Evolutionary conservation across 345 rosid genomes (phyloP).

Genomic region (Heritiera fomes): DNA sequence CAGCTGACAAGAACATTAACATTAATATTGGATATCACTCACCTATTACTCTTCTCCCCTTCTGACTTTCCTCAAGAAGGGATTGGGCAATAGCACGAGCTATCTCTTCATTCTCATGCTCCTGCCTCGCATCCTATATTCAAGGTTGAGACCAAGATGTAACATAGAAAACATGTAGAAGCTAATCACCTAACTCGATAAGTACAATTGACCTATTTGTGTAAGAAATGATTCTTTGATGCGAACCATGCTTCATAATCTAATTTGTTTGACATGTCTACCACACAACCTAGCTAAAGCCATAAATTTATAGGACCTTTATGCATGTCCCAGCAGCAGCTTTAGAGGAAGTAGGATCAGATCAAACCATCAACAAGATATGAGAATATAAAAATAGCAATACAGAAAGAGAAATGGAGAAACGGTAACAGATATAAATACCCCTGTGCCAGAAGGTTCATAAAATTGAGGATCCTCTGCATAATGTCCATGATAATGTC

Average conservation of each 20-base stretch:
- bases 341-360: not conserved
- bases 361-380: not conserved
- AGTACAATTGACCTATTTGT: not conserved
- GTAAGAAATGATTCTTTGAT: not conserved
- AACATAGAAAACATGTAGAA: constrained; percentile 11
- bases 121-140: constrained; percentile 53
- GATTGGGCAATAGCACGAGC: constrained; percentile 84
- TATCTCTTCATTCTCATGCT: constrained; percentile 67
- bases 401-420: not conserved
- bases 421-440: constrained; percentile 28
- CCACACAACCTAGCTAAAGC: not conserved
- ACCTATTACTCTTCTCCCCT: constrained; percentile 43
- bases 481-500: constrained; percentile 49
- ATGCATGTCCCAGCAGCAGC: not conserved
- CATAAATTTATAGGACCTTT: not conserved
- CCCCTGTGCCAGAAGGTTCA: constrained; percentile 71
- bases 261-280: not conserved
- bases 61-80: constrained; percentile 66
- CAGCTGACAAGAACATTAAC: not conserved
- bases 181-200: not conserved
- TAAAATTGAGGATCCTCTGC: constrained; percentile 43
- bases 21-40: constrained; percentile 33
- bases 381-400: constrained; percentile 8
- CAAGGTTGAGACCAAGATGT: constrained; percentile 14
- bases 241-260: not conserved